Percentiles rank a stretch among this genome's conserved stretches.
Evolutionary conservation across 2,329 filamentous ascomycete genomes (phyloP).

Genomic region (Clonostachys rhizophaga): DNA sequence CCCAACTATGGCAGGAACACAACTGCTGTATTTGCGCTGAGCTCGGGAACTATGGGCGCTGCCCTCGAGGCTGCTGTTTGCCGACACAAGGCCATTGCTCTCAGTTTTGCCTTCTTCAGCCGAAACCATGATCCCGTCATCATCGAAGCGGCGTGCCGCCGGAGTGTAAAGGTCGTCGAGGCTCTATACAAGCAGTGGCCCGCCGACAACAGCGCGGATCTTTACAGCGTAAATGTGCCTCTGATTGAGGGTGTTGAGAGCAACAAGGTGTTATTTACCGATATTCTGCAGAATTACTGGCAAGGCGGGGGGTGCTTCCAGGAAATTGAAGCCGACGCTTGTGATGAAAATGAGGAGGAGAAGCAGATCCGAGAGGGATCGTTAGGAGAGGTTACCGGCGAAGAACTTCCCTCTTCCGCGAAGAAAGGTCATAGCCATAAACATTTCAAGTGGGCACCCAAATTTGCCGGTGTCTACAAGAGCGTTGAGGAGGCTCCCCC

Average conservation of each 20-base stretch:
- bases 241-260: slow-evolving; percentile 70
- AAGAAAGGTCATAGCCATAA: slow-evolving; percentile 61
- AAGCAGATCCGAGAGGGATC: slow-evolving; percentile 66
- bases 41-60: slow-evolving; percentile 72
- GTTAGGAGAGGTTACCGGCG: slow-evolving; percentile 32
- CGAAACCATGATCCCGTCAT: slow-evolving; percentile 78
- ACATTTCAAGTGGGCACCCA: slow-evolving; percentile 93
- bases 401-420: slow-evolving; percentile 12
- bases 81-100: slow-evolving; percentile 66
- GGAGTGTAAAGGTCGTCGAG: slow-evolving; percentile 75
- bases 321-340: slow-evolving; percentile 64
- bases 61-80: slow-evolving; percentile 75
- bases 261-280: slow-evolving; percentile 74
- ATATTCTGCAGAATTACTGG: slow-evolving; percentile 92
- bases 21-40: slow-evolving; percentile 73
- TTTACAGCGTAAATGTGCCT: slow-evolving; percentile 93
- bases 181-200: slow-evolving; percentile 73
- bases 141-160: slow-evolving; percentile 70
- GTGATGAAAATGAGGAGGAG: slow-evolving; percentile 67
- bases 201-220: slow-evolving; percentile 59
- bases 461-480: slow-evolving; percentile 80
- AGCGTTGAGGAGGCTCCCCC: slow-evolving; percentile 76
- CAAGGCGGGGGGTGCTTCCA: slow-evolving; percentile 78
- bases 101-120: slow-evolving; percentile 88
- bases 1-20: slow-evolving; percentile 84